A percentile compares a stretch with the other conserved stretches of the same genome.
phyloP scores from a whole-genome alignment of 2,329 filamentous ascomycete species.

The Botrytis byssoidea region DNA sequence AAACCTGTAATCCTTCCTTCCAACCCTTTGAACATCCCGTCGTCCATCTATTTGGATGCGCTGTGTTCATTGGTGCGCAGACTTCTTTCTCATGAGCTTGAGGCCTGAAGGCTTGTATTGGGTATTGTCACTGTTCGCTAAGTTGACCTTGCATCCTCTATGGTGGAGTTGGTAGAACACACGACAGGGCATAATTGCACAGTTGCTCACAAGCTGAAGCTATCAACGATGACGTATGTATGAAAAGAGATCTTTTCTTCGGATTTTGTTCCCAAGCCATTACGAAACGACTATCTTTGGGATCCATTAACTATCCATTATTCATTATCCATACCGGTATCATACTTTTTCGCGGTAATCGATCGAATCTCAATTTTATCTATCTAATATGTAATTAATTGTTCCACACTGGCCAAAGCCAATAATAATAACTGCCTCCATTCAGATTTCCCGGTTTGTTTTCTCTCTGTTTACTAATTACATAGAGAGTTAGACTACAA shows the following conservation, averaged over 20 bases:
- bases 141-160: not conserved
- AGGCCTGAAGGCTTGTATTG: not conserved
- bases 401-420: not conserved
- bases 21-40: not conserved
- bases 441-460: constrained; percentile 10
- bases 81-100: not conserved
- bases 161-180: not conserved
- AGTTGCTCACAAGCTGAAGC: not conserved
- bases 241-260: not conserved
- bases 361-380: not conserved
- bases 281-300: not conserved
- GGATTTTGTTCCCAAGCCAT: not conserved
- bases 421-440: not conserved
- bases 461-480: constrained; percentile 1
- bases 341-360: not conserved
- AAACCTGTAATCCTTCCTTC: constrained; percentile 6
- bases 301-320: not conserved
- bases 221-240: constrained; percentile 8
- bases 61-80: constrained; percentile 4
- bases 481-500: not conserved
- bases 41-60: not conserved
- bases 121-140: not conserved
- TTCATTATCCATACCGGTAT: not conserved
- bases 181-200: not conserved
- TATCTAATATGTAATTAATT: not conserved